These are phyloP conservation scores for Bullera alba DNA, from an alignment of 768 basidiomycete species.

Conservation along the genomic window DNA sequence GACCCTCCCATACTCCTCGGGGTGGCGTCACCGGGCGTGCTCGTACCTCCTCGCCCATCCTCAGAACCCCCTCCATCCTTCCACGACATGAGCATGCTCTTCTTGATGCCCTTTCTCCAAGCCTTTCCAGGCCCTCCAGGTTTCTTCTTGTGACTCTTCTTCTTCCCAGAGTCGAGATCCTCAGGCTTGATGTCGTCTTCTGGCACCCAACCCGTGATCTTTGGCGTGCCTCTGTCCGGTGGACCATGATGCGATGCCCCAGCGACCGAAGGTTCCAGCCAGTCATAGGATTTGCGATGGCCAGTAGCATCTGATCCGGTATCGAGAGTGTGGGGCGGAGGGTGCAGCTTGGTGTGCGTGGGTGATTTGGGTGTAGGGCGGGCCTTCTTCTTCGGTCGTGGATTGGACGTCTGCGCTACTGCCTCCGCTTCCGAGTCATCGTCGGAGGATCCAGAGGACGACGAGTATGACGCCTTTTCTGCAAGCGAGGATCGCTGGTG, in stretches of 20 bases:
- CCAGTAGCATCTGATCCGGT: background rate
- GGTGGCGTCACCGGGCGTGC: slow-evolving; percentile 4
- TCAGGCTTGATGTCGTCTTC: slow-evolving; percentile 13
- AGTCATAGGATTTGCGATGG: slow-evolving; percentile 33
- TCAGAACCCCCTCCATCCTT: slow-evolving; percentile 7
- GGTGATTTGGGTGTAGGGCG: background rate
- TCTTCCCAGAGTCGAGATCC: slow-evolving; percentile 13
- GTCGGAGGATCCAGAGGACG: slow-evolving; percentile 6
- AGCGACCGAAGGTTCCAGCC: slow-evolving; percentile 26
- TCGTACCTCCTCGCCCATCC: background rate
- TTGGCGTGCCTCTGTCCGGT: slow-evolving; percentile 7
- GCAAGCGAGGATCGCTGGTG: slow-evolving; percentile 10
- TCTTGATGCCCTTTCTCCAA: slow-evolving; percentile 32
- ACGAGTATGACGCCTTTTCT: slow-evolving; percentile 8
- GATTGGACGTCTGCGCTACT: background rate
- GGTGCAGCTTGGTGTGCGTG: no score
- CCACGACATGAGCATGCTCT: slow-evolving; percentile 23
- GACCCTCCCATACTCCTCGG: slow-evolving; percentile 16
- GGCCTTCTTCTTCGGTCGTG: background rate
- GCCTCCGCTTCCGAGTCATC: slow-evolving; percentile 4
- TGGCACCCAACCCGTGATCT: slow-evolving; percentile 20
- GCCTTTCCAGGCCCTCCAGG: slow-evolving; percentile 23
- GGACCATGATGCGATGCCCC: slow-evolving; percentile 35
- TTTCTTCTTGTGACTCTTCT: slow-evolving; percentile 28
- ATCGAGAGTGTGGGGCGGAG: background rate